A percentile compares a stretch with the other conserved stretches of the same genome.
These are phyloP conservation scores for Phaseolus coccineus DNA, from an alignment of 331 rosid species.

Conservation along the genomic window DNA sequence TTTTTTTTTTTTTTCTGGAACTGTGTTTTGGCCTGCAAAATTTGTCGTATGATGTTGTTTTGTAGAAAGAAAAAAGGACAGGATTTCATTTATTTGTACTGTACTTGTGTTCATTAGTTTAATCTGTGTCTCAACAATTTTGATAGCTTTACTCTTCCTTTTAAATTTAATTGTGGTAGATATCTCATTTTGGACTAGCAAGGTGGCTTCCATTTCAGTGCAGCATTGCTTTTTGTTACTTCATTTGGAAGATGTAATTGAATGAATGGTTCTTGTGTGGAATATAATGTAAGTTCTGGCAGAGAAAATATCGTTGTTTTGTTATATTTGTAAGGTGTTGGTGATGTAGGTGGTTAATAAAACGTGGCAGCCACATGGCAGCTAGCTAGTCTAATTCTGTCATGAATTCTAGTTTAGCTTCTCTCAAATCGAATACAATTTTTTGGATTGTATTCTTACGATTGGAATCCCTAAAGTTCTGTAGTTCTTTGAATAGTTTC, in stretches of 20 bases:
- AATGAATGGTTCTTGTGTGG: not conserved
- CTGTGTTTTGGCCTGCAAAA: slow-evolving; percentile 2
- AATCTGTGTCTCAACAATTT: not conserved
- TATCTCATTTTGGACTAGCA: slow-evolving; percentile 93
- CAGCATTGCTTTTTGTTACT: not conserved
- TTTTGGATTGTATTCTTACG: too few relatives aligned
- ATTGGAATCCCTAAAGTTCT: too few relatives aligned
- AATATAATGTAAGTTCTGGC: not conserved
- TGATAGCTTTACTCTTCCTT: not conserved
- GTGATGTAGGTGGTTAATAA: too few relatives aligned
- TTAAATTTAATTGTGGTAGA: slow-evolving; percentile 47
- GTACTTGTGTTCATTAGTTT: not conserved
- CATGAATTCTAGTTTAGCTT: too few relatives aligned
- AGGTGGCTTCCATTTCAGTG: slow-evolving; percentile 90
- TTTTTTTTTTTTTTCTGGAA: not conserved
- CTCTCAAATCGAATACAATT: too few relatives aligned
- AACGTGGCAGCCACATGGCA: too few relatives aligned
- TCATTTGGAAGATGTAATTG: not conserved
- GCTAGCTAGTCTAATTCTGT: too few relatives aligned
- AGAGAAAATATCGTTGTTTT: not conserved
- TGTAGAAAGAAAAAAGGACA: not conserved
- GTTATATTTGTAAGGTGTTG: not conserved
- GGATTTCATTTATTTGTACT: slow-evolving; percentile 9
- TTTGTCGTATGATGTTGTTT: slow-evolving; percentile 13
- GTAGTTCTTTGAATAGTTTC: too few relatives aligned